Evolutionary conservation across 2,329 filamentous ascomycete genomes (phyloP), one percentile per base, ranked within the genome.

Genomic region (Diaporthe australafricana): DNA sequence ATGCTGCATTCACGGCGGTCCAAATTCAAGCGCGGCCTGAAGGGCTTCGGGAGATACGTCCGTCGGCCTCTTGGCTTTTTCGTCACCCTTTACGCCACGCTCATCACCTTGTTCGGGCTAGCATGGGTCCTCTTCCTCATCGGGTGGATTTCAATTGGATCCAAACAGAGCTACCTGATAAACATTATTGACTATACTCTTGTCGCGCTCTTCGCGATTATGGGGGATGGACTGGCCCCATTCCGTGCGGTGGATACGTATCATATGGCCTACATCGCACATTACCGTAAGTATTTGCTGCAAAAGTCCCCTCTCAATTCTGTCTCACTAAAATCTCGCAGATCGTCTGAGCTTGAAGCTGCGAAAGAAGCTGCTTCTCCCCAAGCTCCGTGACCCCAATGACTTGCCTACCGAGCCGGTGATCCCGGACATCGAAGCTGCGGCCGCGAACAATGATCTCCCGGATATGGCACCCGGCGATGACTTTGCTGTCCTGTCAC

Each of bases 51-150:
- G 3, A 90, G 96, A 81, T 97, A 97, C 78, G 87, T 95, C 17
- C 87, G 87, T 48, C 90, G 90, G 76, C 93, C 94, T 1, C 86
- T 97, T 47, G 94, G 94, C 1, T 94, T 96, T 78, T 87, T 95
- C 69, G 93, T 97, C 72, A 96, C 94, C 0, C 83, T 97, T 5
- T 97, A 97, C 80, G 94, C 94, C 11, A 91, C 89, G 1, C 85
- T 96, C 25, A 95, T 97, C 76, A 96, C 94, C 0, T 85, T 95
- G 0, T 97, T 97, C 76, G 94, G 94, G 77, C 86, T 96, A 16
- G 93, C 93, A 0, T 97, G 94, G 94, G 94, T 97, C 1, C 87
- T 97, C n/a, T 96, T 96, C 82, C 84, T 97, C 69, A 97, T 97
- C 79, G 93, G 92, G 60, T 97, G 94, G 94, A 94, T 96, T 78